phyloP scores from a whole-genome alignment of 2,329 filamentous ascomycete species.

The Chaetomiaceae sp. region DNA sequence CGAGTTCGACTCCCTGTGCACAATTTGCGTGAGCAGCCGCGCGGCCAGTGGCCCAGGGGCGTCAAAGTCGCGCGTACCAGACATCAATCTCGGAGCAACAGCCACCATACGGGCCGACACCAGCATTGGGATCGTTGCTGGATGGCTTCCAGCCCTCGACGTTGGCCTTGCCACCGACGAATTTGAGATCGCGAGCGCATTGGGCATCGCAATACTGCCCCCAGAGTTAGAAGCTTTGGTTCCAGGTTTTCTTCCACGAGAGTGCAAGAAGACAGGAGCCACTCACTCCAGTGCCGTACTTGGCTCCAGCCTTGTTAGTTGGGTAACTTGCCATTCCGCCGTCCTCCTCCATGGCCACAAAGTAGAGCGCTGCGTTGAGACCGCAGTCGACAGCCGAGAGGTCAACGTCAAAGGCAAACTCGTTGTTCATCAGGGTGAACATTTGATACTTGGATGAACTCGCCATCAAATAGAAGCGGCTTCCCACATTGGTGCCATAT shows the following conservation, averaged over 20 bases:
- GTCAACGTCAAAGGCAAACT: slow-evolving; percentile 63
- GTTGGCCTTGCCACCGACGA: slow-evolving; percentile 43
- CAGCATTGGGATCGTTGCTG: slow-evolving; percentile 42
- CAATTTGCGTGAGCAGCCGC: background rate
- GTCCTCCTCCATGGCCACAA: slow-evolving; percentile 49
- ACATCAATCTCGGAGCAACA: slow-evolving; percentile 50
- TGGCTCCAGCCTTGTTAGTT: slow-evolving; percentile 41
- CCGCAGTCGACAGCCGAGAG: slow-evolving; percentile 57
- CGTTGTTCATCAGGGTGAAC: slow-evolving; percentile 54
- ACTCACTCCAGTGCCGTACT: slow-evolving; percentile 46
- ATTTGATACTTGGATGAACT: slow-evolving; percentile 50
- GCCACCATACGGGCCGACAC: slow-evolving; percentile 38
- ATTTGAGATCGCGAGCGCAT: slow-evolving; percentile 43
- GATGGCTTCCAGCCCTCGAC: slow-evolving; percentile 40
- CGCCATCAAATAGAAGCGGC: slow-evolving; percentile 54
- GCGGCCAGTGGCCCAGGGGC: background rate
- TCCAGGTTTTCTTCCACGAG: background rate
- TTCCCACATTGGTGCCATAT: slow-evolving; percentile 35
- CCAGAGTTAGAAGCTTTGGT: background rate
- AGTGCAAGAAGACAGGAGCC: too few species aligned
- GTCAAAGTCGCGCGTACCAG: slow-evolving; percentile 33
- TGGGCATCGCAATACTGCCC: slow-evolving; percentile 42
- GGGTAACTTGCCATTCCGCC: slow-evolving; percentile 42
- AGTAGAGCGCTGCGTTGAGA: slow-evolving; percentile 60
- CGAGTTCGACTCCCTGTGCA: slow-evolving; percentile 53